Base-by-base conservation (phyloP, 495 filamentous ascomycete genomes). In the Bathelium albidoporum region DNA sequence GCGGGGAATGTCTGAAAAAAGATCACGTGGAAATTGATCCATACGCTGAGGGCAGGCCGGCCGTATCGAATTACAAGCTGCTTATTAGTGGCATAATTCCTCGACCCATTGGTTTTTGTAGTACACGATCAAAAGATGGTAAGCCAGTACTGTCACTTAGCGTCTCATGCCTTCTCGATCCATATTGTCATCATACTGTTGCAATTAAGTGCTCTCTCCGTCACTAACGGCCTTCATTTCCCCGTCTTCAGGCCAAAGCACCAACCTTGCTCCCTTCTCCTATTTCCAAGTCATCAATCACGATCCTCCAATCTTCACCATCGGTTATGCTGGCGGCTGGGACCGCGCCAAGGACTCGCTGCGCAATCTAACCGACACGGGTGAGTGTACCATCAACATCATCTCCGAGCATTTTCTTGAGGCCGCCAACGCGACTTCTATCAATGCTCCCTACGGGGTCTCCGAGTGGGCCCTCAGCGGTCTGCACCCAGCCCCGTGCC, bases 1-100 rank as follows among this genome's bases (percentile, higher is more conserved):
- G 74, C 9, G 81, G 81, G 22, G 79, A 78, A 65, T 75, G 76
- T 49, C 72, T 84, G 64, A 75, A 80, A 45, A 80, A 82, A 62
- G 74, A 81, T 16, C 90, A 95, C 71, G 73, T 94, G 53, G 78
- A 86, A 66, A 94, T 97, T 65, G 86, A 97, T 75, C 93, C 93
- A 9, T 85, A 92, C 69, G 85, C 80, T 49, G 77, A 85, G 18
- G 87, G 86, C 26, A 82, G 93, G 0, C 83, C 86, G 0, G 72
- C 83, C 0, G 74, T 78, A 0, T 85, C 81, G 70, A 97, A 97
- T 77, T 97, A 97, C 79, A 96, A 96, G 76, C 84, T 97, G 12
- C 79, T 97, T 20, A 96, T 97, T 74, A 88, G 84, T 1, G 89
- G 85, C 29, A 86, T 97, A 67, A 83, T 95, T 26, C 93, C 93